These are phyloP conservation scores for Phlebiopsis gigantea DNA, from an alignment of 768 basidiomycete genomes.

Conservation along the genomic window DNA sequence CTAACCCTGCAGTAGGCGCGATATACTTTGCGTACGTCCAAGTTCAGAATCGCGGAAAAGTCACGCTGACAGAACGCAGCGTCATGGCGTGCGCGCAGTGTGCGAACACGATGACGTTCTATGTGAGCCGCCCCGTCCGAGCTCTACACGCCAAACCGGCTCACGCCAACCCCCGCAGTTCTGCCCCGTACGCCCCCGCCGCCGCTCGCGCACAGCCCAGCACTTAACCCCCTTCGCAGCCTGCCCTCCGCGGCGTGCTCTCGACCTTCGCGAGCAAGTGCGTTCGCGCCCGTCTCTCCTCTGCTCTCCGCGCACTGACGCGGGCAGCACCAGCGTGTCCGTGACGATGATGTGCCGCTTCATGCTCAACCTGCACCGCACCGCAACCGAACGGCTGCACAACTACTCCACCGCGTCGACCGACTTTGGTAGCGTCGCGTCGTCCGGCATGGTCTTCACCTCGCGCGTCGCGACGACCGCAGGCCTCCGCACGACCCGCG, in stretches of 20 bases:
- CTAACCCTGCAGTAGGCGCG: conserved; percentile 31
- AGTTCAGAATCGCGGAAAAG: not conserved
- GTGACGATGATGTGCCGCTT: conserved; percentile 14
- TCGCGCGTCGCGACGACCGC: conserved; percentile 1
- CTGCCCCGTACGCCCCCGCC: not conserved
- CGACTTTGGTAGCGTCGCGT: conserved; percentile 2
- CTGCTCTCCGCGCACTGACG: not conserved
- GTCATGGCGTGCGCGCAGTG: conserved; percentile 48
- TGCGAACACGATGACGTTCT: conserved; percentile 39
- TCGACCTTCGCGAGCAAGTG: conserved; percentile 48
- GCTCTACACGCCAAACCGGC: not conserved
- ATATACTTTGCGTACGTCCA: conserved; percentile 46
- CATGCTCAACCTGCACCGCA: conserved; percentile 12
- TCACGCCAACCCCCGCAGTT: not conserved
- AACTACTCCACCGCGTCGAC: not conserved
- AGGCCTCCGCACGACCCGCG: not conserved
- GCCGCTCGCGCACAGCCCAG: not conserved
- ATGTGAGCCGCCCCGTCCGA: conserved; percentile 21
- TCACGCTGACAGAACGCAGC: conserved; percentile 13
- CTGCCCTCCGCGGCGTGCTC: conserved; percentile 38
- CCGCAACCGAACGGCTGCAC: not conserved
- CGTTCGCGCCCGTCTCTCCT: conserved; percentile 5
- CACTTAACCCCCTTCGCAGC: conserved; percentile 24
- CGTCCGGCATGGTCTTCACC: conserved; percentile 3
- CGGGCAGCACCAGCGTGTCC: conserved; percentile 9